Base-by-base conservation (phyloP, 2,329 filamentous ascomycete species). In the Pezicula carpinea region DNA sequence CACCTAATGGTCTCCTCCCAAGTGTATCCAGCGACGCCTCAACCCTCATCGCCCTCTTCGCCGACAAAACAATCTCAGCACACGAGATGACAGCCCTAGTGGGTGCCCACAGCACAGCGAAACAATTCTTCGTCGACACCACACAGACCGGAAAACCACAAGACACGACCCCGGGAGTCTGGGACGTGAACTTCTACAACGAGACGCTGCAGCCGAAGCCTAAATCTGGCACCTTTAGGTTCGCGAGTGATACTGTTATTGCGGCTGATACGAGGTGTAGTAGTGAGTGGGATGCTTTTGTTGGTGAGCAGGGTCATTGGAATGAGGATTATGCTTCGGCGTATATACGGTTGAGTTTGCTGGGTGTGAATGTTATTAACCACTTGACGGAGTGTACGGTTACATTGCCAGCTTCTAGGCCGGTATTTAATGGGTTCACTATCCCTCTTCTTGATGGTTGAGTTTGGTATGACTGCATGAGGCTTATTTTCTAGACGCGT, bases 81-180 rank as follows among this genome's bases (percentile, higher is more conserved):
- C 60, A 62, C 21, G 76, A 77, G 44, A 68, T 80, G 3, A 70
- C 74, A 2, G 76, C 77, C 1, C 69, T 81, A 1, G 55, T 80
- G 3, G 78, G 78, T 44, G 76, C 77, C 0, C 77, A 81, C 59
- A 71, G 71, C 3, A 65, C 69, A 6, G 69, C 72, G 6, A 68
- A 66, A 51, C 75, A 80, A 53, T 67, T 64, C 45, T 70, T 70
- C 50, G 67, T 72, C 44, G 29, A 48, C 31, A 34, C 18, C 14
- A n/a, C 40, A 11, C 22, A 38, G n/a, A 19, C 41, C n/a, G 36
- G 26, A 11, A 68, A 76, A 52, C 49, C 64, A 0, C 69, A 75
- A 48, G 75, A 79, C 55, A 64, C 66, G 4, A 77, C 75, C 0
- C 71, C 71, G 0, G 69, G 66, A 14, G 60, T 70, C 0, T 79